phyloP scores from a whole-genome alignment of 2,329 filamentous ascomycete genomes.

The Plectosphaerella plurivora region DNA sequence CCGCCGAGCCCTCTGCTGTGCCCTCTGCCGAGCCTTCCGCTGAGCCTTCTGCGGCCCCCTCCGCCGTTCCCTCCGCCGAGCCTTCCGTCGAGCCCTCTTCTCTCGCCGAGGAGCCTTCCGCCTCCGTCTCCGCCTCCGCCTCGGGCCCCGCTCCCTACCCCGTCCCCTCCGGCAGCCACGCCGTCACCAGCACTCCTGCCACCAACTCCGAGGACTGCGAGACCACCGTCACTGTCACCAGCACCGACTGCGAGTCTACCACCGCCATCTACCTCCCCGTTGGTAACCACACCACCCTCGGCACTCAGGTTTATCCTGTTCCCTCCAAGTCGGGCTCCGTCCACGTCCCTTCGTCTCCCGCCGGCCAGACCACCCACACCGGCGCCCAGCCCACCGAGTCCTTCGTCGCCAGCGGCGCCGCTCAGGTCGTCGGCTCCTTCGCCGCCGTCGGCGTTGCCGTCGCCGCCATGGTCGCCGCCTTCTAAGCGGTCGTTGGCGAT shows the following conservation, averaged over 20 bases:
- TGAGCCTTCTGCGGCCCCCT: neutral
- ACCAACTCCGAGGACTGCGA: conserved; percentile 1
- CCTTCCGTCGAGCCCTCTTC: neutral
- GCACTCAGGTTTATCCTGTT: neutral
- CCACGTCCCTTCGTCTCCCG: neutral
- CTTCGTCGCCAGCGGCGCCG: conserved; percentile 1
- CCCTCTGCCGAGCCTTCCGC: neutral
- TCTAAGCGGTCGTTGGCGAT: neutral
- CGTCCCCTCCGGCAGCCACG: neutral
- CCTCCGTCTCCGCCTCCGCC: neutral
- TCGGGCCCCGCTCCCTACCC: neutral
- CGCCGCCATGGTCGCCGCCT: neutral
- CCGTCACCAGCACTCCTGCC: conserved; percentile 1
- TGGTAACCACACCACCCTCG: neutral
- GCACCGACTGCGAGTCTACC: neutral
- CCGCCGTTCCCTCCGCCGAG: neutral
- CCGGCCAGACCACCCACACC: neutral
- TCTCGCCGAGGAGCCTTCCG: neutral
- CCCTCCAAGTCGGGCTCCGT: neutral
- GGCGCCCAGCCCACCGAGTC: neutral
- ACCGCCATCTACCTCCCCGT: neutral
- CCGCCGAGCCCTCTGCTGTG: neutral
- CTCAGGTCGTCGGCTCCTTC: neutral
- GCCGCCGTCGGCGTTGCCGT: neutral
- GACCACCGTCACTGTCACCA: conserved; percentile 1